Conservation (phyloP, 1,284 basidiomycete genomes). For the Heliocybe sulcata region DNA sequence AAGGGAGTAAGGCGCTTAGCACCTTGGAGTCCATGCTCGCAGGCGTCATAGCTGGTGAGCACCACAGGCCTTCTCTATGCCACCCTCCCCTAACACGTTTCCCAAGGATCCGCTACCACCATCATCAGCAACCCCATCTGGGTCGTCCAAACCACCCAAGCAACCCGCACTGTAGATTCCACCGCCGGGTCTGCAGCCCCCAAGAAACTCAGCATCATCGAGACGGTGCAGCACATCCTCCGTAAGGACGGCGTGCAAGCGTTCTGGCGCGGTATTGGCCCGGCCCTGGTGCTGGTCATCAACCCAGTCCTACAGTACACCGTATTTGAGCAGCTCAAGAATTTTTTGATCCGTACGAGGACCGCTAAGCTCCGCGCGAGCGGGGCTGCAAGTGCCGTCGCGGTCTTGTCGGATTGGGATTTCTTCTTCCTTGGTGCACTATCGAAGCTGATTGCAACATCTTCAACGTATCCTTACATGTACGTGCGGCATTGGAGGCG, state of each 20-base stretch:
- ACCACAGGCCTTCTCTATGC: not conserved
- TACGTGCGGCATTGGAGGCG: conserved; percentile 17
- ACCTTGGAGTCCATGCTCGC: conserved; percentile 89
- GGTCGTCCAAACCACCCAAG: conserved; percentile 93
- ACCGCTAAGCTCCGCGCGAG: conserved; percentile 43
- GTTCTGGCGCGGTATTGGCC: conserved; percentile 95
- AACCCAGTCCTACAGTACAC: conserved; percentile 95
- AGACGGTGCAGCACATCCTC: conserved; percentile 71
- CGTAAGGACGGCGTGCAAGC: conserved; percentile 73
- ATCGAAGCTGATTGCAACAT: conserved; percentile 79
- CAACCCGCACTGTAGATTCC: conserved; percentile 50
- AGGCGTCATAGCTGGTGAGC: conserved; percentile 77
- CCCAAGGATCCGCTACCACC: conserved; percentile 81
- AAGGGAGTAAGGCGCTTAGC: conserved; percentile 61
- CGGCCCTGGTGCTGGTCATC: conserved; percentile 87
- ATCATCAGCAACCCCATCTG: conserved; percentile 93
- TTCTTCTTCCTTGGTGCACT: conserved; percentile 86
- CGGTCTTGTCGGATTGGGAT: conserved; percentile 73
- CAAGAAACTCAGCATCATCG: conserved; percentile 58
- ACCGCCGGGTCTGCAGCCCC: conserved; percentile 9
- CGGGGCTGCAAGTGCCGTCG: conserved; percentile 34
- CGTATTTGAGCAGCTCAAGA: conserved; percentile 85
- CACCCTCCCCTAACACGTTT: not conserved
- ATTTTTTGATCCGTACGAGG: conserved; percentile 56
- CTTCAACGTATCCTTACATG: conserved; percentile 77